Percentiles rank a stretch among this genome's conserved stretches.
Evolutionary conservation across 2,329 filamentous ascomycete genomes (phyloP).

Genomic region (Diaporthe aspalathi): DNA sequence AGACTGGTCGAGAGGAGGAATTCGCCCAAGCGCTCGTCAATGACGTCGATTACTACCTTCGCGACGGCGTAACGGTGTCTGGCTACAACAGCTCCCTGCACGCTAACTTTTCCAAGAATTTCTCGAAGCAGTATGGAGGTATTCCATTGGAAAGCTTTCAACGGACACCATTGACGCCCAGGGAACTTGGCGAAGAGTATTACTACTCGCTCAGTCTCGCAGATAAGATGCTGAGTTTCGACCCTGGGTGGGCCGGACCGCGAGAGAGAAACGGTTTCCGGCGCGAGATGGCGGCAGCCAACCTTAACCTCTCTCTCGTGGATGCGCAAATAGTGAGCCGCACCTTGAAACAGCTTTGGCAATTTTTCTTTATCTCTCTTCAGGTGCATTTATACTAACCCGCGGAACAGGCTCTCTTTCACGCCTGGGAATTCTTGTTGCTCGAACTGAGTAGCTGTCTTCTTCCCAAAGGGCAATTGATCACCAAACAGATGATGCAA

Average conservation of each 20-base stretch:
- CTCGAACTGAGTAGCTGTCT: conserved; percentile 81
- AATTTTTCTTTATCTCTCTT: background rate
- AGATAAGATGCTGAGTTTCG: conserved; percentile 78
- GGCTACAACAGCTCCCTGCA: conserved; percentile 91
- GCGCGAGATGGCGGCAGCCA: conserved; percentile 86
- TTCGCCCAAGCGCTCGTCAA: conserved; percentile 79
- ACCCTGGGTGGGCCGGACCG: conserved; percentile 80
- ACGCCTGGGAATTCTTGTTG: conserved; percentile 89
- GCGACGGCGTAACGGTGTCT: conserved; percentile 81
- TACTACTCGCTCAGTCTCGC: conserved; percentile 87
- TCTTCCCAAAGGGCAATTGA: conserved; percentile 58
- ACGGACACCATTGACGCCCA: conserved; percentile 73
- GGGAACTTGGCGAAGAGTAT: conserved; percentile 78
- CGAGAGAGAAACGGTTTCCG: conserved; percentile 76
- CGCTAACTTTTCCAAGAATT: conserved; percentile 85
- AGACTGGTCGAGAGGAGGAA: conserved; percentile 73
- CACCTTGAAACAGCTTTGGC: background rate
- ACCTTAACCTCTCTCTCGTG: conserved; percentile 89
- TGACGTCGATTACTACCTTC: conserved; percentile 82
- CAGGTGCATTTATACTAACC: background rate
- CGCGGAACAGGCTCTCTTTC: conserved; percentile 74
- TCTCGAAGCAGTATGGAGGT: conserved; percentile 79
- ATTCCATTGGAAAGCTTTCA: conserved; percentile 84
- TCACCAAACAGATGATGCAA: conserved; percentile 77
- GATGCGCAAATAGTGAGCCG: conserved; percentile 85